Conservation (phyloP, 208 protist species). For the Acanthamoeba lenticulata region DNA sequence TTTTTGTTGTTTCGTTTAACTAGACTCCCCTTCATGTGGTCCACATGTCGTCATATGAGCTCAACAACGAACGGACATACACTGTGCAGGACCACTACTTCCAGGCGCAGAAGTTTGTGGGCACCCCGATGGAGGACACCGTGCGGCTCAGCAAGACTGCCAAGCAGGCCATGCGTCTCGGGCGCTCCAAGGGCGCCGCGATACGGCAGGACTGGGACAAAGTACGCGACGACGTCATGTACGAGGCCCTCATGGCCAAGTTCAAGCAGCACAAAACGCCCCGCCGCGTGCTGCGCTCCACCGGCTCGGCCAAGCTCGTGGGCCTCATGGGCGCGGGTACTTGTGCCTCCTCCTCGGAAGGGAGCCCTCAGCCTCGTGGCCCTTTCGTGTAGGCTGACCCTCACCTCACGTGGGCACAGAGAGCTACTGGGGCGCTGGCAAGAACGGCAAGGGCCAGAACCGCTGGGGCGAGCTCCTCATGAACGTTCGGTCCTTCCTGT, state of each 20-base stretch:
- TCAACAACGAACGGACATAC: too few species aligned
- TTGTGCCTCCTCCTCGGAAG: not conserved
- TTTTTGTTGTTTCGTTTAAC: not conserved
- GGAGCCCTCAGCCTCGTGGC: not conserved
- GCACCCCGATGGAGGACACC: not conserved
- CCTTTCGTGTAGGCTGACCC: not conserved
- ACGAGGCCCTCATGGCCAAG: slow-evolving; percentile 12
- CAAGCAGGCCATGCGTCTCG: not conserved
- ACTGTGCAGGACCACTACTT: slow-evolving; percentile 24
- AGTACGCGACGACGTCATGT: not conserved
- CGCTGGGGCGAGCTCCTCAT: not conserved
- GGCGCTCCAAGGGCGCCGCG: not conserved
- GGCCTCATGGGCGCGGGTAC: not conserved
- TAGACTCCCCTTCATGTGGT: not conserved
- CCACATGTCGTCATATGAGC: not conserved
- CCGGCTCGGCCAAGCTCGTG: not conserved
- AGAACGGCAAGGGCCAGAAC: not conserved
- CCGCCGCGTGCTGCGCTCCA: not conserved
- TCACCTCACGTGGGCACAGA: not conserved
- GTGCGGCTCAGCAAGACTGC: not conserved
- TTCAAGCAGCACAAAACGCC: not conserved
- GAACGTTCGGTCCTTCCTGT: not conserved
- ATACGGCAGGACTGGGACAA: not conserved
- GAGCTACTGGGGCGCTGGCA: not conserved
- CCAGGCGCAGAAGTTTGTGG: not conserved